A percentile compares a stretch with the other conserved stretches of the same genome.
phyloP scores from a whole-genome alignment of 2,329 filamentous ascomycete species.

The Colletotrichum musicola region DNA sequence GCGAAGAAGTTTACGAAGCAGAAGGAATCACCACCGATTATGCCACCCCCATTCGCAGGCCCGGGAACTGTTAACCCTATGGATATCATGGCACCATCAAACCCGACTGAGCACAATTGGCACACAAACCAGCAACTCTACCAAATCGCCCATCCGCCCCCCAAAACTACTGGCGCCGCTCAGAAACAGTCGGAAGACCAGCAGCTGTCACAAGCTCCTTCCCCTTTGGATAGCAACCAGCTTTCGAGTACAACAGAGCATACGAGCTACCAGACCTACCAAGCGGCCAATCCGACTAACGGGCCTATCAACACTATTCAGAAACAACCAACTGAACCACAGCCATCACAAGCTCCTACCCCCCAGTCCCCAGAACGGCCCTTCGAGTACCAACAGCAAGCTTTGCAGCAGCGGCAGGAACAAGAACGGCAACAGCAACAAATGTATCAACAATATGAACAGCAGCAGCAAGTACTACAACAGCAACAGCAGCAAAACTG shows the following conservation, averaged over 20 bases:
- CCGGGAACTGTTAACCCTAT: constrained; percentile 66
- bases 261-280: not conserved
- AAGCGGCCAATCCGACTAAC: constrained; percentile 31
- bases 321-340: constrained; percentile 27
- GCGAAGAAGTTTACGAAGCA: not conserved
- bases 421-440: constrained; percentile 13
- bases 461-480: constrained; percentile 15
- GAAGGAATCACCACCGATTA: constrained; percentile 38
- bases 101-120: constrained; percentile 49
- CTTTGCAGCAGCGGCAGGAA: constrained; percentile 16
- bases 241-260: constrained; percentile 47
- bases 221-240: constrained; percentile 61
- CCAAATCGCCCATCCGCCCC: constrained; percentile 44
- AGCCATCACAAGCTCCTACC: constrained; percentile 46
- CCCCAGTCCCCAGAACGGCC: constrained; percentile 33
- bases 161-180: constrained; percentile 35
- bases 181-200: not conserved
- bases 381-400: constrained; percentile 26
- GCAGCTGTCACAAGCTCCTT: not conserved
- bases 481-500: constrained; percentile 21
- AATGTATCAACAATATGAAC: constrained; percentile 17
- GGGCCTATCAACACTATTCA: constrained; percentile 37
- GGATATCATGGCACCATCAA: constrained; percentile 63
- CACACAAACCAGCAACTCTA: constrained; percentile 51
- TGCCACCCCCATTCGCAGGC: constrained; percentile 44